phyloP scores from a whole-genome alignment of 495 filamentous ascomycete species.

The Aspergillus avenaceus region DNA sequence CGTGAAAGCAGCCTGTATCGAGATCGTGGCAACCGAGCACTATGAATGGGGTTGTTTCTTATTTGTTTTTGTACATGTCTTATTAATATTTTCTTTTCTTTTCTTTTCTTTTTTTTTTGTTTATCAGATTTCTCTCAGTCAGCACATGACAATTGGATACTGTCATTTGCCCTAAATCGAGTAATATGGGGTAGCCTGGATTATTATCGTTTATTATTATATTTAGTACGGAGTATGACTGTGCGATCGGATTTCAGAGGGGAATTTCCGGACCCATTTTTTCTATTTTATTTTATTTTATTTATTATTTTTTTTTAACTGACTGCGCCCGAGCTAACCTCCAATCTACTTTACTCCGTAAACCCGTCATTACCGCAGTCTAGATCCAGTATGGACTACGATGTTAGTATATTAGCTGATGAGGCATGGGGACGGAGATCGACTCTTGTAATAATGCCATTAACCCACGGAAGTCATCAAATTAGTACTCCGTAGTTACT shows the following conservation, averaged over 20 bases:
- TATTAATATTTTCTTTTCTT: not conserved
- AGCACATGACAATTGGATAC: not conserved
- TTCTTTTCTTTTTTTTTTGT: not conserved
- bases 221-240: not conserved
- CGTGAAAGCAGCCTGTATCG: conserved; percentile 21
- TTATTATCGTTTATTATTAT: not conserved
- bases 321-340: no score
- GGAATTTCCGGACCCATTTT: not conserved
- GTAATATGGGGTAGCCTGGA: no score
- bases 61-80: not conserved
- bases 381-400: not conserved
- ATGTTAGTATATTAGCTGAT: not conserved
- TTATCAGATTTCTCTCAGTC: not conserved
- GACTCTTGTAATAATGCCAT: conserved; percentile 3
- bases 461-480: no score
- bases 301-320: no score
- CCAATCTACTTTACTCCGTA: no score
- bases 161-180: no score
- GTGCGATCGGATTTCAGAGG: not conserved
- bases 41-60: conserved; percentile 1
- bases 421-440: not conserved
- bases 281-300: no score
- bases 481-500: no score
- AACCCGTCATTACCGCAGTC: not conserved
- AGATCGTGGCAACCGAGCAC: conserved; percentile 17